Conservation (phyloP, 257 asterid species). For the Ilex aquifolium region DNA sequence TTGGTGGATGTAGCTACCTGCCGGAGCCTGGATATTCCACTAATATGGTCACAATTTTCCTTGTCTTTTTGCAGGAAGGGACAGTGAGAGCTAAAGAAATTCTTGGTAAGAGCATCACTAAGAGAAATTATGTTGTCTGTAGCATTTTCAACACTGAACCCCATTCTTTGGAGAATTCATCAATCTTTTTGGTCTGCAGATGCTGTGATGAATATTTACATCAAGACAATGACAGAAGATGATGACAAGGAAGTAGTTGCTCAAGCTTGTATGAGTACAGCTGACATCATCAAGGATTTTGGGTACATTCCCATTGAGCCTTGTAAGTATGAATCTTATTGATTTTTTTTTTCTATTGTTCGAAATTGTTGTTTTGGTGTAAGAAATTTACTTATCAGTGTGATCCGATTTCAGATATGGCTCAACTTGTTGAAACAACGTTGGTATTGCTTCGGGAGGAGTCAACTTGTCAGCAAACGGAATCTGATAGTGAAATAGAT, state of each 20-base stretch:
- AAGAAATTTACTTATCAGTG: slow-evolving; percentile 10
- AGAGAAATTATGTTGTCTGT: not conserved
- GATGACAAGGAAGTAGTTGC: slow-evolving; percentile 99
- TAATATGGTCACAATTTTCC: slow-evolving; percentile 7
- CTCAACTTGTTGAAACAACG: slow-evolving; percentile 74
- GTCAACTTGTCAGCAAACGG: slow-evolving; percentile 75
- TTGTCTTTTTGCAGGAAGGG: slow-evolving; percentile 61
- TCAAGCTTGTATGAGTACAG: slow-evolving; percentile 83
- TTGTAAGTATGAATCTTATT: slow-evolving; percentile 49
- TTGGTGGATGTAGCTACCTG: not conserved
- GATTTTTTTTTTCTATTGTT: slow-evolving; percentile 5
- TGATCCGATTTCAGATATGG: slow-evolving; percentile 41
- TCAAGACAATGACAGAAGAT: slow-evolving; percentile 81
- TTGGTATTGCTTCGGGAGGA: slow-evolving; percentile 71
- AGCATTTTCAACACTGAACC: slow-evolving; percentile 7
- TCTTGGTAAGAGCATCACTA: slow-evolving; percentile 53
- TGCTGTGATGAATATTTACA: slow-evolving; percentile 71
- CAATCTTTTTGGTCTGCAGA: slow-evolving; percentile 35
- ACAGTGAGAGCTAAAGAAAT: slow-evolving; percentile 63
- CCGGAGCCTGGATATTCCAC: slow-evolving; percentile 6
- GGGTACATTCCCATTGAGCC: slow-evolving; percentile 86
- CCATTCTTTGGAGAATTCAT: slow-evolving; percentile 2
- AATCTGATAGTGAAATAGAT: slow-evolving; percentile 75
- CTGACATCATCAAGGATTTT: slow-evolving; percentile 76
- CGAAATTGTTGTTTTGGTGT: slow-evolving; percentile 14